Evolutionary conservation across 2,329 filamentous ascomycete species (phyloP).

Genomic region (Escovopsis sp.): DNA sequence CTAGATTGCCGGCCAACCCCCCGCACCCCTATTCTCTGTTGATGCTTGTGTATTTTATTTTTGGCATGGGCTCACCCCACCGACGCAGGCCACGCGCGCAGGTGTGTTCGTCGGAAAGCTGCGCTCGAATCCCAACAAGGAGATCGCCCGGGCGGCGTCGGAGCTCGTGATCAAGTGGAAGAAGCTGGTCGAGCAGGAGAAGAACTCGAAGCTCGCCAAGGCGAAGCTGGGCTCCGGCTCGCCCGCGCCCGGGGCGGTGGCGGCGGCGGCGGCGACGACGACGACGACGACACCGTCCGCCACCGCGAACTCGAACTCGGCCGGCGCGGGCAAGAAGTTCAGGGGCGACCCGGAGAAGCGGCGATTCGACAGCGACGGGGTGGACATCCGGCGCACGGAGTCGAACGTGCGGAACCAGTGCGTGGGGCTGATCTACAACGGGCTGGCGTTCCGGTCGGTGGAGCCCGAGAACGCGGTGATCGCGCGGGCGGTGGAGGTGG

Average conservation of each 20-base stretch:
- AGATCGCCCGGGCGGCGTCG: conserved; percentile 61
- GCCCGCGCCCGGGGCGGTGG: conserved; percentile 8
- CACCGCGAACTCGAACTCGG: conserved; percentile 16
- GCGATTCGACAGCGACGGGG: conserved; percentile 65
- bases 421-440: conserved; percentile 87
- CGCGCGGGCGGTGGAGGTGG: conserved; percentile 65
- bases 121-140: conserved; percentile 61
- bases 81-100: conserved; percentile 59
- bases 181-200: conserved; percentile 56
- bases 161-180: conserved; percentile 85
- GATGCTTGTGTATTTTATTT: not conserved
- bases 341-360: conserved; percentile 63
- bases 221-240: conserved; percentile 19
- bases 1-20: not conserved
- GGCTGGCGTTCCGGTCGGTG: conserved; percentile 56
- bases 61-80: not conserved
- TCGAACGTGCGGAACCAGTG: conserved; percentile 66
- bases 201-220: conserved; percentile 32
- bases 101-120: conserved; percentile 80
- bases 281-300: conserved; percentile 40
- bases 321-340: conserved; percentile 34
- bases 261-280: conserved; percentile 16
- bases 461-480: conserved; percentile 60
- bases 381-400: conserved; percentile 63
- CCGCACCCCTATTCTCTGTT: not conserved